Conservation (phyloP, 2,329 filamentous ascomycete species). For the Mycocentrospora acerina region DNA sequence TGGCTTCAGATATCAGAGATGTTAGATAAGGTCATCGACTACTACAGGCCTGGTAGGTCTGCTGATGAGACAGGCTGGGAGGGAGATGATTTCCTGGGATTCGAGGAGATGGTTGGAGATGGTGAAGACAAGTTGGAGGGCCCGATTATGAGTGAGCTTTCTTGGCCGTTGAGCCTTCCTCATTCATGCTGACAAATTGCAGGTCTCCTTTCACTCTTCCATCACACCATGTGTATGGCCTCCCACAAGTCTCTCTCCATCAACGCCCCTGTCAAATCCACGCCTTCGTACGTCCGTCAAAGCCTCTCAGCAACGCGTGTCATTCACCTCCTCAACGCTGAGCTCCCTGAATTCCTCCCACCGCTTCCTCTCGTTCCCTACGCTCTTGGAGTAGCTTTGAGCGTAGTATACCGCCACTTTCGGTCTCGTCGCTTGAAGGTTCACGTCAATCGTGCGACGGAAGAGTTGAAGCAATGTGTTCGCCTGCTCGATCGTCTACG, state of each 20-base stretch:
- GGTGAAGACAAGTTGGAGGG: conserved; percentile 41
- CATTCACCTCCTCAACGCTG: conserved; percentile 52
- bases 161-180: conserved; percentile 4
- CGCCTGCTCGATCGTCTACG: conserved; percentile 47
- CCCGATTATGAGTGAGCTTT: conserved; percentile 38
- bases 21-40: conserved; percentile 50
- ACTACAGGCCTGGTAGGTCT: conserved; percentile 48
- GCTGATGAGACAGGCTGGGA: conserved; percentile 50
- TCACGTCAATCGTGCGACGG: conserved; percentile 49
- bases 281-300: conserved; percentile 56
- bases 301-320: conserved; percentile 58
- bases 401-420: conserved; percentile 59
- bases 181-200: conserved; percentile 11
- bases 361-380: conserved; percentile 59
- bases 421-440: conserved; percentile 54
- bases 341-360: conserved; percentile 49
- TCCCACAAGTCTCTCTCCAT: conserved; percentile 54
- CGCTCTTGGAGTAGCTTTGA: conserved; percentile 56
- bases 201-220: conserved; percentile 58
- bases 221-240: conserved; percentile 58
- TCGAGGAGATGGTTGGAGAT: conserved; percentile 48
- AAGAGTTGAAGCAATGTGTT: conserved; percentile 49
- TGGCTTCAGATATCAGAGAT: conserved; percentile 49
- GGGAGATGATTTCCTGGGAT: conserved; percentile 47
- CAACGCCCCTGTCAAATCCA: conserved; percentile 49